These are phyloP conservation scores for Hippophae rhamnoides DNA, from an alignment of 306 rosid genomes.

Conservation along the genomic window DNA sequence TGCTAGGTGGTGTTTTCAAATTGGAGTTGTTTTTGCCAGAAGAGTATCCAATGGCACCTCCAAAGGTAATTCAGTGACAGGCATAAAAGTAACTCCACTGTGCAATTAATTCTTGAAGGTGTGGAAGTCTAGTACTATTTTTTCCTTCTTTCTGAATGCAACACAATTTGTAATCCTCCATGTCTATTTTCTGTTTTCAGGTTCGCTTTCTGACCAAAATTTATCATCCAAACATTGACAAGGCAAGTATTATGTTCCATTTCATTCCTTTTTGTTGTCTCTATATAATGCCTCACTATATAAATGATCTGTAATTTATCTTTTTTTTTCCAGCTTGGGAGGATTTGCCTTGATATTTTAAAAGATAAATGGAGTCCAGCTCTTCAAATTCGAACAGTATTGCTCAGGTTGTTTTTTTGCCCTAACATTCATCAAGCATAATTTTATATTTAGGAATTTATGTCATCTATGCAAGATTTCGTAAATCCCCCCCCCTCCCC, in stretches of 20 bases:
- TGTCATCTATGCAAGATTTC: background rate
- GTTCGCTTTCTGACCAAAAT: constrained; percentile 35
- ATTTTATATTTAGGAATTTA: background rate
- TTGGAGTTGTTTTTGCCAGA: constrained; percentile 34
- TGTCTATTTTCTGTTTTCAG: constrained; percentile 3
- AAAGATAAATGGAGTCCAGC: constrained; percentile 35
- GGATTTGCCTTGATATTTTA: constrained; percentile 30
- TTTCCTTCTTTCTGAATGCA: background rate
- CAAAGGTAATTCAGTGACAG: constrained; percentile 17
- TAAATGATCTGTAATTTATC: background rate
- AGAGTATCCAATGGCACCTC: constrained; percentile 39
- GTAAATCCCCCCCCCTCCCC: too few species aligned
- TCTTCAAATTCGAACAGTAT: constrained; percentile 29
- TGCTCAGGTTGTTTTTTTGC: constrained; percentile 22
- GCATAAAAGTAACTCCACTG: background rate
- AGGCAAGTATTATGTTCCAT: constrained; percentile 17
- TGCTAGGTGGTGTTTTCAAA: constrained; percentile 31
- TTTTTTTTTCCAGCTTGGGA: constrained; percentile 22
- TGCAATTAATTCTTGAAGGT: background rate
- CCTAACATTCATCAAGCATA: background rate
- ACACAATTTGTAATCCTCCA: background rate
- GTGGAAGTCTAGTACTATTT: background rate
- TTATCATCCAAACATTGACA: constrained; percentile 36
- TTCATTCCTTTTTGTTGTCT: constrained; percentile 3
- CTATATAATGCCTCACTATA: background rate